Conservation (phyloP, 225 moss, liverwort and hornwort species). For the Bryum argenteum region DNA sequence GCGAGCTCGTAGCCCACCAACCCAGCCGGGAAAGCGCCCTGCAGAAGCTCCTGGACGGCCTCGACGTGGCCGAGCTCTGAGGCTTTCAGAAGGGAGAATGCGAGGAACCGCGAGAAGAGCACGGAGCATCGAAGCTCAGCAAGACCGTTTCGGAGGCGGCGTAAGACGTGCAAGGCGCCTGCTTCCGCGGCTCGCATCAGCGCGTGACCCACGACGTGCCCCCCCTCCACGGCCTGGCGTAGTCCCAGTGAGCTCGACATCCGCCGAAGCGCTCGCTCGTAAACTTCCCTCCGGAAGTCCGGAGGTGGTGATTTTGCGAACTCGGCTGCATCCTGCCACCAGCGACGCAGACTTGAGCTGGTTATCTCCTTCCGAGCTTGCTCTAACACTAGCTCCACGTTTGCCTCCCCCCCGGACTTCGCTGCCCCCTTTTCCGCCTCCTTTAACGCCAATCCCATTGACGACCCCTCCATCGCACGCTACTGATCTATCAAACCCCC, state of each 20-base stretch:
- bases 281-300: background rate
- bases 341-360: background rate
- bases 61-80: constrained; percentile 33
- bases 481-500: too few species aligned
- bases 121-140: constrained; percentile 28
- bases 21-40: background rate
- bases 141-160: constrained; percentile 21
- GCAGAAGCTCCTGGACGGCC: constrained; percentile 32
- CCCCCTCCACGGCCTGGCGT: constrained; percentile 31
- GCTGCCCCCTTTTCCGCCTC: constrained; percentile 38
- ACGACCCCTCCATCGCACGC: constrained; percentile 25
- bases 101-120: constrained; percentile 34
- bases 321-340: constrained; percentile 39
- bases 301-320: background rate
- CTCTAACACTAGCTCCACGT: constrained; percentile 27
- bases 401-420: constrained; percentile 31
- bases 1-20: constrained; percentile 45
- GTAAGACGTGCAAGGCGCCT: constrained; percentile 20
- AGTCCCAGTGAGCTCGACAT: constrained; percentile 27
- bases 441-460: constrained; percentile 26
- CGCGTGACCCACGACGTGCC: constrained; percentile 40
- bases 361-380: constrained; percentile 33
- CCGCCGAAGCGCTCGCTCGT: constrained; percentile 27
- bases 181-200: constrained; percentile 34
- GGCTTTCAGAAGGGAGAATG: constrained; percentile 38